phyloP scores from a whole-genome alignment of 768 basidiomycete species.

The Lactarius sanguifluus region DNA sequence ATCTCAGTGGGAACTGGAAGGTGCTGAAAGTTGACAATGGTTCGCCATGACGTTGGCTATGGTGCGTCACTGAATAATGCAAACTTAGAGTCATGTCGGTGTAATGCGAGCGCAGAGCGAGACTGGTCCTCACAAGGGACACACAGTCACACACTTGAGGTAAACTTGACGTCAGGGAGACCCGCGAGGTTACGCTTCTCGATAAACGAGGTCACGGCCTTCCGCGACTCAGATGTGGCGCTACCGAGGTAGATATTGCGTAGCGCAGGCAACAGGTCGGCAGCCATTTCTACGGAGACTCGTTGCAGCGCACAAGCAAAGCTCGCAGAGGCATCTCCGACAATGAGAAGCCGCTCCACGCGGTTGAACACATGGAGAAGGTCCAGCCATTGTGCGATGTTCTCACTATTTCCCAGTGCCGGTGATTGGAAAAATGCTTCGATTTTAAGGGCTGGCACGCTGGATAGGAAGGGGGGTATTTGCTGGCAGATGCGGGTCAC shows the following conservation, averaged over 20 bases:
- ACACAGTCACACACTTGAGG: too few relatives aligned
- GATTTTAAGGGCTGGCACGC: not conserved
- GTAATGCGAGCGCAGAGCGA: too few relatives aligned
- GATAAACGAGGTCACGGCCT: not conserved
- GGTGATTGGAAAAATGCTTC: too few relatives aligned
- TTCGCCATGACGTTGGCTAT: too few relatives aligned
- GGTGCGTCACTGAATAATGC: too few relatives aligned
- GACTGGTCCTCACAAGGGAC: too few relatives aligned
- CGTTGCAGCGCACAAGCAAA: not conserved
- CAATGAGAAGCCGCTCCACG: not conserved
- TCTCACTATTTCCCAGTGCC: too few relatives aligned
- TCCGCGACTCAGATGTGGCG: not conserved
- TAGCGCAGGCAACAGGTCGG: conserved; percentile 3
- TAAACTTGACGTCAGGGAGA: not conserved
- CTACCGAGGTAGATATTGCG: not conserved
- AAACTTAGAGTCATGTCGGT: too few relatives aligned
- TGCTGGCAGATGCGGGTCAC: conserved; percentile 1
- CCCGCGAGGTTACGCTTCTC: not conserved
- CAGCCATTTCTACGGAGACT: not conserved
- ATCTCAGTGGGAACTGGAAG: too few relatives aligned
- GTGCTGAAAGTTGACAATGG: too few relatives aligned
- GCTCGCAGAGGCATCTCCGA: too few relatives aligned
- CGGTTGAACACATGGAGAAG: not conserved
- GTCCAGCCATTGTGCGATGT: not conserved
- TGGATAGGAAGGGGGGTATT: not conserved